phyloP scores from a whole-genome alignment of 345 rosid genomes.

The Syzygium aqueum region DNA sequence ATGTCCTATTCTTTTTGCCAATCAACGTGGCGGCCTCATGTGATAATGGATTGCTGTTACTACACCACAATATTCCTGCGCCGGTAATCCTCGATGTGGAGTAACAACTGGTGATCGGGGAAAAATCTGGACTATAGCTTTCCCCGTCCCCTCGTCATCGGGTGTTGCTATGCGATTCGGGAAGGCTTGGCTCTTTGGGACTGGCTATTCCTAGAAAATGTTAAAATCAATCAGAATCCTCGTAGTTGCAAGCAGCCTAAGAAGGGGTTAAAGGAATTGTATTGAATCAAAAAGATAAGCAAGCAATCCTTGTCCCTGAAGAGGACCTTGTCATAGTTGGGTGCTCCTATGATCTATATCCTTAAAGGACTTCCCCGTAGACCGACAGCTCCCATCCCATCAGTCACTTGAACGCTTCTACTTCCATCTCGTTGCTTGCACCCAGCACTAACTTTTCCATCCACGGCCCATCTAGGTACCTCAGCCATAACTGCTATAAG shows the following conservation, averaged over 20 bases:
- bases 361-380: neutral
- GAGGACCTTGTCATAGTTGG: neutral
- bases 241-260: neutral
- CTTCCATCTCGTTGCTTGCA: neutral
- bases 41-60: neutral
- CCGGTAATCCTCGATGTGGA: neutral
- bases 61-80: neutral
- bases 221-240: neutral
- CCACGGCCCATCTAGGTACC: neutral
- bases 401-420: neutral
- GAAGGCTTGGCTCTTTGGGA: neutral
- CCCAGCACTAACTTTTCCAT: neutral
- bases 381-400: neutral
- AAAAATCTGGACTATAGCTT: neutral
- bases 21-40: neutral
- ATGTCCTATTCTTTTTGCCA: slow-evolving; percentile 34
- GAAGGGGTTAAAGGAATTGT: neutral
- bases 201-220: neutral
- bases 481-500: neutral
- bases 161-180: neutral
- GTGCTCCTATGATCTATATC: neutral
- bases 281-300: neutral
- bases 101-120: neutral
- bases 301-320: neutral
- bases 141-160: neutral